These are phyloP conservation scores for Dendrobium officinale DNA, from an alignment of 106 monocot species.

Conservation along the genomic window DNA sequence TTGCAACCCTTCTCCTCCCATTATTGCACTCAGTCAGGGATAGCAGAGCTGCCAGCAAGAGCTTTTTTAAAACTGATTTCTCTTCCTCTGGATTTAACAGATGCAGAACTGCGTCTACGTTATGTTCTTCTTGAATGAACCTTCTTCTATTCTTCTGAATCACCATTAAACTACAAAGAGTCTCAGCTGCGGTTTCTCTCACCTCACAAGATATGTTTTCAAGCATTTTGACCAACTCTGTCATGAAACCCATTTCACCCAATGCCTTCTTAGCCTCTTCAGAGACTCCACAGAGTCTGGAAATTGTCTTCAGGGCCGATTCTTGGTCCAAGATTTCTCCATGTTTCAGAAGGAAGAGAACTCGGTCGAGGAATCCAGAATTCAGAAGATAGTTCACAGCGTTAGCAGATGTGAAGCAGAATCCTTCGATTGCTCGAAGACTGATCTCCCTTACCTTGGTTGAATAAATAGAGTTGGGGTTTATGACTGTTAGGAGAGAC, in stretches of 20 bases:
- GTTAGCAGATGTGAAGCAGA: constrained; percentile 22
- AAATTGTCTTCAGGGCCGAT: constrained; percentile 28
- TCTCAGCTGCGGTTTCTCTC: constrained; percentile 32
- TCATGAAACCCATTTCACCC: constrained; percentile 38
- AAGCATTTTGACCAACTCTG: constrained; percentile 32
- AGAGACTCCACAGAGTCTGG: constrained; percentile 21
- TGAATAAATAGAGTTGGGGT: constrained; percentile 23
- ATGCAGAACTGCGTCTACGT: constrained; percentile 34
- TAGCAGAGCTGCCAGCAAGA: constrained; percentile 39
- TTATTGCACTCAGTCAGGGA: constrained; percentile 34
- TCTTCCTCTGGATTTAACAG: constrained; percentile 38
- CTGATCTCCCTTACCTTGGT: constrained; percentile 48
- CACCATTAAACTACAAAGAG: constrained; percentile 28
- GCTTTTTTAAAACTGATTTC: constrained; percentile 25
- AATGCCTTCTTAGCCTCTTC: constrained; percentile 31
- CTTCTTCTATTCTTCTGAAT: constrained; percentile 35
- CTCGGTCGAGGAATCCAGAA: constrained; percentile 28
- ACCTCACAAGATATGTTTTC: constrained; percentile 23
- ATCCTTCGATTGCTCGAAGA: constrained; percentile 30
- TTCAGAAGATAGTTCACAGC: constrained; percentile 25
- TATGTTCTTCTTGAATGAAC: constrained; percentile 44
- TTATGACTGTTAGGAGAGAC: constrained; percentile 29
- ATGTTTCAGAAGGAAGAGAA: constrained; percentile 38
- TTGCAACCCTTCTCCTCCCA: constrained; percentile 48
- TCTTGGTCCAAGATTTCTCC: constrained; percentile 39